Evolutionary conservation across 768 basidiomycete species (phyloP).

Genomic region (Gyrodon lividus): DNA sequence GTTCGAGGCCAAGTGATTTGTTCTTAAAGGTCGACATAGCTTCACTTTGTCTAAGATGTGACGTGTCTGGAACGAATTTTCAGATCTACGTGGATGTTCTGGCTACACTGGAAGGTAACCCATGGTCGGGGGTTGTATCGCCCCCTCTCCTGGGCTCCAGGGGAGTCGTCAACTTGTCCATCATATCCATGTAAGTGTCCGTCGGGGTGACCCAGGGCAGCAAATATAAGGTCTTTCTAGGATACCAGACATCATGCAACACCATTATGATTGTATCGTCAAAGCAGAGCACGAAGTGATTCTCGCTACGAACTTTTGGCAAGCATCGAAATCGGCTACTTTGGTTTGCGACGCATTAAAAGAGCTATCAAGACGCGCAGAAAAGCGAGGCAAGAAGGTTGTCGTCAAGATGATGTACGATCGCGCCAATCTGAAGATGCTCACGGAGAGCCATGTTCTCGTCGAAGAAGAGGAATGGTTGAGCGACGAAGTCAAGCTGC

Average conservation of each 20-base stretch:
- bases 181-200: conserved; percentile 51
- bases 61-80: neutral
- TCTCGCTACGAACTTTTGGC: conserved; percentile 65
- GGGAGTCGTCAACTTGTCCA: conserved; percentile 60
- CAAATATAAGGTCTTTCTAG: conserved; percentile 26
- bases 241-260: conserved; percentile 73
- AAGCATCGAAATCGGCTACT: conserved; percentile 50
- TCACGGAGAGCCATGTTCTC: conserved; percentile 41
- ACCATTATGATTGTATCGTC: conserved; percentile 62
- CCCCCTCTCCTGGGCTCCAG: conserved; percentile 62
- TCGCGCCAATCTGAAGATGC: conserved; percentile 59
- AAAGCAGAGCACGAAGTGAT: conserved; percentile 63
- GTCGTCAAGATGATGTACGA: conserved; percentile 73
- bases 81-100: conserved; percentile 67
- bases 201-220: neutral
- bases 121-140: conserved; percentile 55
- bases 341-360: conserved; percentile 51
- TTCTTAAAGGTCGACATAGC: conserved; percentile 52
- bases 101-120: conserved; percentile 52
- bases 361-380: conserved; percentile 49
- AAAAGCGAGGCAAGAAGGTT: conserved; percentile 44
- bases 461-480: conserved; percentile 48
- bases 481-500: conserved; percentile 47
- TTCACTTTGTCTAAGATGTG: neutral
- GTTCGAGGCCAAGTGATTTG: conserved; percentile 51